Percentiles rank a stretch among this genome's conserved stretches.
These are phyloP conservation scores for Microsporum canis DNA, from an alignment of 2,329 filamentous ascomycete species.

Conservation along the genomic window DNA sequence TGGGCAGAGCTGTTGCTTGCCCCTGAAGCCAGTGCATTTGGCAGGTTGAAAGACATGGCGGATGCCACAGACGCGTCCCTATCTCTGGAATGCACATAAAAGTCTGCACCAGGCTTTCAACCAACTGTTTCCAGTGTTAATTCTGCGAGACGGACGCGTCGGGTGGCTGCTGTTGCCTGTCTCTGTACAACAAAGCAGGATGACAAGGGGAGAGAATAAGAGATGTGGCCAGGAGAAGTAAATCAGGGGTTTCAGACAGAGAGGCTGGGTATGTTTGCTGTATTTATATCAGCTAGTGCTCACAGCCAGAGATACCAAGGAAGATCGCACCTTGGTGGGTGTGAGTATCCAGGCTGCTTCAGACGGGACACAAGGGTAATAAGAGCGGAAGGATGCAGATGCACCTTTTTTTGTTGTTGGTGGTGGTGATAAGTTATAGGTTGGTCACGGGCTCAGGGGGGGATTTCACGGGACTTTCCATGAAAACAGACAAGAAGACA, in stretches of 20 bases:
- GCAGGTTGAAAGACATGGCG: constrained; percentile 2
- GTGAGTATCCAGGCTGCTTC: neutral
- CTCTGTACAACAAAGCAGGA: neutral
- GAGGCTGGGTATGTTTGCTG: neutral
- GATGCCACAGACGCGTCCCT: neutral
- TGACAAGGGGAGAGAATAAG: neutral
- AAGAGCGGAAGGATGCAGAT: neutral
- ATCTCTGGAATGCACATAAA: neutral
- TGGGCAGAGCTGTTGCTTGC: constrained; percentile 5
- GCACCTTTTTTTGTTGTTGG: neutral
- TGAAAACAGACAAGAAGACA: too few relatives aligned
- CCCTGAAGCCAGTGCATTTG: neutral
- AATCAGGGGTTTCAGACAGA: neutral
- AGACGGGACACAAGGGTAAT: neutral
- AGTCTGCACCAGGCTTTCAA: neutral
- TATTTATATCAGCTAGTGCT: neutral
- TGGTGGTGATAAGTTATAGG: neutral
- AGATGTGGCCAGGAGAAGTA: neutral
- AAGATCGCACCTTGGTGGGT: neutral
- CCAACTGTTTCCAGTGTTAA: neutral
- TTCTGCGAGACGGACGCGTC: neutral
- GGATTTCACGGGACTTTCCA: neutral
- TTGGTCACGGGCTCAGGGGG: neutral
- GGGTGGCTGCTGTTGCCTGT: neutral
- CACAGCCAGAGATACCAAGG: neutral